phyloP scores from a whole-genome alignment of 495 filamentous ascomycete species.

The Penicillium samsonianum region DNA sequence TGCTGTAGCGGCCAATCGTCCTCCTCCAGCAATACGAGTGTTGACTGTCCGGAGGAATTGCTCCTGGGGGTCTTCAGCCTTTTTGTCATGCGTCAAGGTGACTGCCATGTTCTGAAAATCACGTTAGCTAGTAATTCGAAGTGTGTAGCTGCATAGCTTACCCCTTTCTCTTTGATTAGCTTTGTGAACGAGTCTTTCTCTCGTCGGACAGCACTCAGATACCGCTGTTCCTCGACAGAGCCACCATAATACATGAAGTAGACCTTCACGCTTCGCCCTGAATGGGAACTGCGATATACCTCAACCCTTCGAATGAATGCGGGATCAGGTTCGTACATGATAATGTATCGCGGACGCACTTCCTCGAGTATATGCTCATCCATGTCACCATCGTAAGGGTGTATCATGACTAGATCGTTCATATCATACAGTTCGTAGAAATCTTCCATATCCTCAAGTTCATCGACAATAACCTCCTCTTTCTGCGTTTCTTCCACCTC shows the following conservation, averaged over 20 bases:
- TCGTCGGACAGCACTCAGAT: constrained; percentile 80
- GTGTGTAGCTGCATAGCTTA: constrained; percentile 27
- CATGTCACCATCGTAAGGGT: constrained; percentile 93
- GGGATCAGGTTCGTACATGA: constrained; percentile 98
- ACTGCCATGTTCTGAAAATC: constrained; percentile 71
- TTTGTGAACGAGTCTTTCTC: constrained; percentile 96
- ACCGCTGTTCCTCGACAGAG: constrained; percentile 95
- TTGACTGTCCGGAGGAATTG: constrained; percentile 93
- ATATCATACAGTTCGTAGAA: constrained; percentile 93
- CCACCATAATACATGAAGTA: constrained; percentile 96
- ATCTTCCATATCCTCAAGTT: constrained; percentile 85
- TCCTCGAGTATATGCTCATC: constrained; percentile 96
- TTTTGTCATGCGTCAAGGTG: constrained; percentile 72
- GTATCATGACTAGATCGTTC: constrained; percentile 82
- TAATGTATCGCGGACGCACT: constrained; percentile 86
- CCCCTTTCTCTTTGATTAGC: constrained; percentile 87
- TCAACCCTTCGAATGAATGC: constrained; percentile 93
- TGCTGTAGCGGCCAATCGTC: constrained; percentile 81
- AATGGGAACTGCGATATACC: constrained; percentile 92
- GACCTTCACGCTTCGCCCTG: constrained; percentile 81
- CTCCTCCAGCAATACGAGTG: constrained; percentile 93
- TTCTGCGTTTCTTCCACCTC: constrained; percentile 64
- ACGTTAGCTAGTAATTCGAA: constrained; percentile 4
- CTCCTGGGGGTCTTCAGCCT: constrained; percentile 83
- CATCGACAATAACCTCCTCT: constrained; percentile 76